Base-by-base conservation (phyloP, 352 stramenopile genomes). In the Pythium chondricola region DNA sequence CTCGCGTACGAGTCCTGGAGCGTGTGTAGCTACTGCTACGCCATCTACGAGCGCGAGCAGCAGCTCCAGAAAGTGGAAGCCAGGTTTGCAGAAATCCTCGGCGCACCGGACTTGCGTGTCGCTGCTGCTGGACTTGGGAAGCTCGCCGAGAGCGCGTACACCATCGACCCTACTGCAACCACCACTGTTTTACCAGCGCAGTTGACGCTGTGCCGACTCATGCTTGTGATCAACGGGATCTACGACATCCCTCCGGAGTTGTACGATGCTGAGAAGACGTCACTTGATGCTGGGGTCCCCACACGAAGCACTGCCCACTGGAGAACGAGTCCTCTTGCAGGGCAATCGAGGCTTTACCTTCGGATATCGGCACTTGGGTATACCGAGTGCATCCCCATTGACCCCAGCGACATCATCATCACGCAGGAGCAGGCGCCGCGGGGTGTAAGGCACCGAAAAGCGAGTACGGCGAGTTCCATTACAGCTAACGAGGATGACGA, bases 1-100 rank as follows among this genome's bases (percentile, higher is more conserved):
- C 43, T 86, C n/a, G 71, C 78, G 11, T 93, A 93, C 52, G 78
- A 93, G 46, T 85, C 81, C 4, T 90, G 76, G 74, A 90, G 78
- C 51, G 81, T 93, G 2, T 93, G 81, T 46, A 88, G 76, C 42
- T 84, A 72, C 25, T 93, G 81, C 54, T 93, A 93, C 26, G 76
- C 81, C 4, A 87, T 93, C 26, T 93, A 90, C 33, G 81, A 93
- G 38, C 76, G 81, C 7, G 81, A 93, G 33, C 78, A 89, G 45
- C 76, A 87, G 24, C 47, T 93, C 13, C 78, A 87, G 20, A 70
- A 74, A 9, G 61, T 90, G 14, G 78, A 93, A 24, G 57, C 53
- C 0, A 85, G 69, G 39, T 90, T 93, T 36, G 77, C 70, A 0
- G 40, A 65, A 2, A 52, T 68, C 0, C 46, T 90, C 17, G 78